These are phyloP conservation scores for Lagenidium giganteum DNA, from an alignment of 352 stramenopile genomes.

Conservation along the genomic window DNA sequence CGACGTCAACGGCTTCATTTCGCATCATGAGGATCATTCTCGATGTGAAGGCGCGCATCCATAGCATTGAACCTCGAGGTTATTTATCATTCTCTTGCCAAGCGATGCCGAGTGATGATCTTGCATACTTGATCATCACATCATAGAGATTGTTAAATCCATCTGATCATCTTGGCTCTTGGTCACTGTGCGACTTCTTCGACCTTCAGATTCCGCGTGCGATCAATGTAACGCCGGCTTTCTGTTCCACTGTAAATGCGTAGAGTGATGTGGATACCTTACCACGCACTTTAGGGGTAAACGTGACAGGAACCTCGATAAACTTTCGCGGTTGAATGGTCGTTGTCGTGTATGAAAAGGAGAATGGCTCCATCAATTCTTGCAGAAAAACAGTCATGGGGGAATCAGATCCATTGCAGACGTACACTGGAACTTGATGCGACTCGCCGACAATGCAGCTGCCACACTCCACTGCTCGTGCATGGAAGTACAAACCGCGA, in stretches of 20 bases:
- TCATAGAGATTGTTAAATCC: no score
- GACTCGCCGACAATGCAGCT: conserved; percentile 65
- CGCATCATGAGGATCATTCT: conserved; percentile 41
- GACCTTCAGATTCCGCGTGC: conserved; percentile 66
- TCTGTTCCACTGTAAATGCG: conserved; percentile 73
- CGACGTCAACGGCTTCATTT: conserved; percentile 70
- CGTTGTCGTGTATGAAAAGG: conserved; percentile 64
- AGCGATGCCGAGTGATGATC: no score
- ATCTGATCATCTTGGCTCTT: no score
- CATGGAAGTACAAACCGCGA: conserved; percentile 77
- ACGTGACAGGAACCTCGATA: conserved; percentile 76
- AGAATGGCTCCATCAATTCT: conserved; percentile 70
- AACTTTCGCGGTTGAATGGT: conserved; percentile 82
- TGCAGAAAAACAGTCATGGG: conserved; percentile 85
- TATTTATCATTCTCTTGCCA: not conserved
- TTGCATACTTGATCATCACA: no score
- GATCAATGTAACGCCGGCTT: conserved; percentile 76
- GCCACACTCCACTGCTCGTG: conserved; percentile 78
- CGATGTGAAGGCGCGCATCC: conserved; percentile 13
- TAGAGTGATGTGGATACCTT: conserved; percentile 82
- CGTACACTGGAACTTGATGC: conserved; percentile 77
- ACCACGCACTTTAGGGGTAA: conserved; percentile 67
- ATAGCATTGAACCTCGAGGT: not conserved
- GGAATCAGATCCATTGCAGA: conserved; percentile 79
- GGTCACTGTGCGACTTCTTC: no score